These are phyloP conservation scores for Cryptosporidium ryanae DNA, from an alignment of 169 alveolate genomes.

Conservation along the genomic window DNA sequence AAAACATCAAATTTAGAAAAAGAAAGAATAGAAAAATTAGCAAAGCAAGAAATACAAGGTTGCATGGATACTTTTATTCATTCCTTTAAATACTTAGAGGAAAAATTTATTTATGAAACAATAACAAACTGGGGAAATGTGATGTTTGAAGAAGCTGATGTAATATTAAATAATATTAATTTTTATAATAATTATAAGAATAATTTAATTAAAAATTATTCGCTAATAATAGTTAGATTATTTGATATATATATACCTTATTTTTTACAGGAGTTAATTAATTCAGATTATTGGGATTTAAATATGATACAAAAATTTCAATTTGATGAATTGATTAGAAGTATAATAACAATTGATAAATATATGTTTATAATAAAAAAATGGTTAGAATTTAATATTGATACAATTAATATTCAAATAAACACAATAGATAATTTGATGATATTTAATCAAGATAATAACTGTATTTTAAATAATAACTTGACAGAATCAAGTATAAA, in stretches of 20 bases:
- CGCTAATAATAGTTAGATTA: constrained; percentile 18
- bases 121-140: constrained; percentile 62
- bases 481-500: neutral
- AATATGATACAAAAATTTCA: constrained; percentile 41
- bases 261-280: constrained; percentile 28
- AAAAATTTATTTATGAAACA: constrained; percentile 26
- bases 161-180: neutral
- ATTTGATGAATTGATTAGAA: constrained; percentile 26
- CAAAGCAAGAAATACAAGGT: constrained; percentile 65
- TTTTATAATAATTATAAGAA: neutral
- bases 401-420: constrained; percentile 14
- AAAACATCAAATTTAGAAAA: constrained; percentile 1
- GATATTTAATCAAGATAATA: constrained; percentile 17
- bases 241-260: constrained; percentile 48
- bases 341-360: constrained; percentile 39
- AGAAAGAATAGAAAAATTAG: constrained; percentile 67
- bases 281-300: constrained; percentile 68
- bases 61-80: constrained; percentile 55
- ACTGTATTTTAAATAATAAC: neutral
- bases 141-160: constrained; percentile 42
- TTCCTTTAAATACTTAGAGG: constrained; percentile 26
- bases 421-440: constrained; percentile 22
- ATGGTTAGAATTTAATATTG: constrained; percentile 65
- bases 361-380: constrained; percentile 46
- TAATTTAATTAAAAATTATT: constrained; percentile 46